Conservation (phyloP, 1,284 basidiomycete genomes). For the Ustilago hordei region DNA sequence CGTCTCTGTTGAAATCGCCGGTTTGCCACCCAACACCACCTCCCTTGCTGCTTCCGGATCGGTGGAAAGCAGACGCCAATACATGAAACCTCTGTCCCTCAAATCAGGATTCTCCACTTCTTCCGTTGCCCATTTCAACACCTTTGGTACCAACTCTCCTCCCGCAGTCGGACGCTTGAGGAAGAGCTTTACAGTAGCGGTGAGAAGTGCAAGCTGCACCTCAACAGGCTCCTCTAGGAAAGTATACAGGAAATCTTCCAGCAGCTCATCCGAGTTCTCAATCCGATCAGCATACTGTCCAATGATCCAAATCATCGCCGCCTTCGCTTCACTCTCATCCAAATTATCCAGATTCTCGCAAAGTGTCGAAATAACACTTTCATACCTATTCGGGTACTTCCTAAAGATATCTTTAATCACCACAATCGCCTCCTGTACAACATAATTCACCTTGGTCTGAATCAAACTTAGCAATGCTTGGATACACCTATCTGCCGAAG, state of each 20-base stretch:
- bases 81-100: constrained; percentile 97
- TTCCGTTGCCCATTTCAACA: constrained; percentile 96
- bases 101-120: constrained; percentile 97
- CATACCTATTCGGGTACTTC: constrained; percentile 95
- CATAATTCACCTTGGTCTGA: constrained; percentile 93
- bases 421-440: constrained; percentile 96
- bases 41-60: constrained; percentile 87
- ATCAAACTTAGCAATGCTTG: constrained; percentile 86
- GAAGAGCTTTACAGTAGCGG: constrained; percentile 96
- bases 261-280: constrained; percentile 92
- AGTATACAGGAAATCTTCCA: constrained; percentile 89
- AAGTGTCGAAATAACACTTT: constrained; percentile 90
- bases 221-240: constrained; percentile 95
- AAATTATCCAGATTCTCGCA: constrained; percentile 91
- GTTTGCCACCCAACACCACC: constrained; percentile 93
- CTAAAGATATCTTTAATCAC: constrained; percentile 99
- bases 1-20: constrained; percentile 95
- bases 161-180: constrained; percentile 91
- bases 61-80: constrained; percentile 93
- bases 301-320: constrained; percentile 97
- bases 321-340: constrained; percentile 95
- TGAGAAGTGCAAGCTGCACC: constrained; percentile 93
- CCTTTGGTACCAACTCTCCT: constrained; percentile 91
- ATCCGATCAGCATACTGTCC: constrained; percentile 97
- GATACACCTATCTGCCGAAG: constrained; percentile 89